Percentiles rank a stretch among this genome's conserved stretches.
Evolutionary conservation across 2,329 filamentous ascomycete genomes (phyloP).

Genomic region (Ilyonectria destructans): DNA sequence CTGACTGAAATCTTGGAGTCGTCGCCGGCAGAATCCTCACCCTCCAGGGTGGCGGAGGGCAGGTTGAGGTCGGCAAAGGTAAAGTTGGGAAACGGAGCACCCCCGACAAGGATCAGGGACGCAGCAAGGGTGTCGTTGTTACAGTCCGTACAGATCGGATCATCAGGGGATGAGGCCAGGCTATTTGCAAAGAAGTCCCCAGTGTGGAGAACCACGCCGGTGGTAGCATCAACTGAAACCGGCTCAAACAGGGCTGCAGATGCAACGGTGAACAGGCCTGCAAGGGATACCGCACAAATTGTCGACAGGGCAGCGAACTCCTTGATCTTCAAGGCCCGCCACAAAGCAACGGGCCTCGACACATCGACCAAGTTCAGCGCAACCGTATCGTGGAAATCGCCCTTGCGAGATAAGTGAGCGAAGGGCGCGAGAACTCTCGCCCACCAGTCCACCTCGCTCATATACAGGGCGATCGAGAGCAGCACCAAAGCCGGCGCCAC

Average conservation of each 20-base stretch:
- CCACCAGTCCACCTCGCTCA: constrained; percentile 52
- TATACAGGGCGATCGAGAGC: constrained; percentile 50
- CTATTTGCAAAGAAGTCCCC: constrained; percentile 53
- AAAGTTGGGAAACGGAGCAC: constrained; percentile 55
- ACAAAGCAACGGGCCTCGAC: constrained; percentile 47
- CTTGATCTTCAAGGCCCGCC: constrained; percentile 45
- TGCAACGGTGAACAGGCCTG: constrained; percentile 52
- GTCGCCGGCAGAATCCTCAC: constrained; percentile 21
- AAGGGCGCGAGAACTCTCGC: constrained; percentile 55
- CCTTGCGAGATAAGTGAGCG: constrained; percentile 47
- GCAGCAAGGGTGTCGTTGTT: constrained; percentile 52
- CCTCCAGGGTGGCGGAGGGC: constrained; percentile 43
- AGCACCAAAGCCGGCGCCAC: constrained; percentile 52
- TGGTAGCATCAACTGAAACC: constrained; percentile 45
- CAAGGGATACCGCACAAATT: constrained; percentile 47
- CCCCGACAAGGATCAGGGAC: constrained; percentile 55
- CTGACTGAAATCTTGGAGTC: constrained; percentile 44
- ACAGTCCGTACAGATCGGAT: constrained; percentile 45
- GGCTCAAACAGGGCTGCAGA: constrained; percentile 54
- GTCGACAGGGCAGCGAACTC: constrained; percentile 51
- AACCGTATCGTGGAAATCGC: constrained; percentile 51
- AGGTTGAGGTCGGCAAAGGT: constrained; percentile 55
- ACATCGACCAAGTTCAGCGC: constrained; percentile 54
- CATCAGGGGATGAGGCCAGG: constrained; percentile 41
- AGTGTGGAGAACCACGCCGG: constrained; percentile 44